Evolutionary conservation across 345 rosid species (phyloP).

Genomic region (Brassica nigra): DNA sequence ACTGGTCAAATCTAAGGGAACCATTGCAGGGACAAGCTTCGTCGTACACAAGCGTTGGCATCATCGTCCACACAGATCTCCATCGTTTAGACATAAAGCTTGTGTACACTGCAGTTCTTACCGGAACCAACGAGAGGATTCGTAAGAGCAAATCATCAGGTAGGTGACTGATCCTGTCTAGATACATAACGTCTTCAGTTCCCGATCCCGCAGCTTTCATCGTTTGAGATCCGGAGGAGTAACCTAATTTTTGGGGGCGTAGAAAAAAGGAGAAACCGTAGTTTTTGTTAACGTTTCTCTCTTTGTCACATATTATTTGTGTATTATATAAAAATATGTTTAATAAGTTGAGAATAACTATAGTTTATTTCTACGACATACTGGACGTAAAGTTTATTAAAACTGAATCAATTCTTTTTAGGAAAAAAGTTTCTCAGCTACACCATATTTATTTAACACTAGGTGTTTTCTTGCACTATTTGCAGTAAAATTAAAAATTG

Average conservation of each 20-base stretch:
- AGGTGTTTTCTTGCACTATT: no score
- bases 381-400: no score
- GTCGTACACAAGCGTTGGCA: neutral
- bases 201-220: neutral
- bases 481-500: no score
- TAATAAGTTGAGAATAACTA: no score
- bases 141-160: conserved; percentile 15
- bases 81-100: conserved; percentile 23
- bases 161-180: conserved; percentile 17
- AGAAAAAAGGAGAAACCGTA: neutral
- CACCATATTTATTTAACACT: no score
- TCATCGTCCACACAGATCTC: conserved; percentile 14
- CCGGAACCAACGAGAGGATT: neutral
- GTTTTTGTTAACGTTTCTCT: no score
- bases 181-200: neutral
- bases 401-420: no score
- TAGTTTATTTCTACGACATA: no score
- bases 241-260: neutral
- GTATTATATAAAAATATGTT: no score
- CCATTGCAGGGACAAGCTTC: neutral
- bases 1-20: neutral
- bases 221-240: neutral
- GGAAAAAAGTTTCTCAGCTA: no score
- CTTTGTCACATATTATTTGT: no score
- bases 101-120: conserved; percentile 10